These are phyloP conservation scores for Leccinum uliginosum DNA, from an alignment of 768 basidiomycete species.

Conservation along the genomic window DNA sequence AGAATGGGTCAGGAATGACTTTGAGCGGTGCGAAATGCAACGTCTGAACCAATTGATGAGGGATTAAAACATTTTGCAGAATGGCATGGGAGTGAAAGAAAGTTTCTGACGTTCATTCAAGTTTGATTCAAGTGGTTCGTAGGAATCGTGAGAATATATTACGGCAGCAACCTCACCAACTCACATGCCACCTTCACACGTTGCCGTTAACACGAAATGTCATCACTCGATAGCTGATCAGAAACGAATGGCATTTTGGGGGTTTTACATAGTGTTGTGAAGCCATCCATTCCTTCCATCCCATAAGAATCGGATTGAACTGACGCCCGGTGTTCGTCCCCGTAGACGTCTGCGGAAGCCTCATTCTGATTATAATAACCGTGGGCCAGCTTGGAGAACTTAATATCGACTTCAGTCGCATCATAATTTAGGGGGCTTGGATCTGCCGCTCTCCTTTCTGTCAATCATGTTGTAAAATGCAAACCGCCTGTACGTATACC, in stretches of 20 bases:
- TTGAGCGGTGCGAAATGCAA: neutral
- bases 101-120: too few relatives aligned
- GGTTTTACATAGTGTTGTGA: neutral
- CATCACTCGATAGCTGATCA: neutral
- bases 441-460: neutral
- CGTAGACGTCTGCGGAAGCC: neutral
- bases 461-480: too few relatives aligned
- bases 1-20: neutral
- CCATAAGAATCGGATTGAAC: neutral
- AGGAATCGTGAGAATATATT: neutral
- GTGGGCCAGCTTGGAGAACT: neutral
- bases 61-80: neutral
- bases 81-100: too few relatives aligned
- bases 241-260: neutral
- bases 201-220: too few relatives aligned
- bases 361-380: neutral
- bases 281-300: neutral
- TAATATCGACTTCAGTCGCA: neutral
- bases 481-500: neutral
- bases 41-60: neutral
- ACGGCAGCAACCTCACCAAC: too few relatives aligned
- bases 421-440: neutral
- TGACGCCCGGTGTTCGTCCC: too few relatives aligned
- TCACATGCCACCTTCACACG: too few relatives aligned
- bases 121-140: neutral